Conservation (phyloP, 345 rosid species). For the Populus tremula region DNA sequence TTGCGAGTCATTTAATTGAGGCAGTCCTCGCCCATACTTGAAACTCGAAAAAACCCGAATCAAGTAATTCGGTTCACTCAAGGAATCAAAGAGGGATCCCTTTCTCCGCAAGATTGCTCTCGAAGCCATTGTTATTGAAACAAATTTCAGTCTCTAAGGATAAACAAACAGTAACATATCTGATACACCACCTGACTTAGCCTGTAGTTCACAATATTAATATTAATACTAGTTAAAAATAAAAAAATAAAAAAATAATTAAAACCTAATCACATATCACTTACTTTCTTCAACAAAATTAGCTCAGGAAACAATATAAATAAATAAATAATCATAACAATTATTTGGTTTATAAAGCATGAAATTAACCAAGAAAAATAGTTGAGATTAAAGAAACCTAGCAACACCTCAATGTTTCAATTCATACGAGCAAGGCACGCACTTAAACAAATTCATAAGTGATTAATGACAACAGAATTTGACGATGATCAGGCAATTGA, state of each 20-base stretch:
- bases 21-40: constrained; percentile 27
- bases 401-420: background rate
- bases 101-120: constrained; percentile 58
- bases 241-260: background rate
- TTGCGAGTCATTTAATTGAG: constrained; percentile 19
- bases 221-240: background rate
- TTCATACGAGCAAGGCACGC: background rate
- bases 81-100: constrained; percentile 35
- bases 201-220: constrained; percentile 4
- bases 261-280: background rate
- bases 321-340: background rate
- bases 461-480: background rate
- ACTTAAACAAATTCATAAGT: background rate
- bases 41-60: constrained; percentile 39
- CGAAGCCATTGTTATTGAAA: constrained; percentile 55
- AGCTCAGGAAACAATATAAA: background rate
- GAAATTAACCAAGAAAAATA: background rate
- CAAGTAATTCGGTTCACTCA: constrained; percentile 35
- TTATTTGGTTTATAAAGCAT: background rate
- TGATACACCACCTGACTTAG: constrained; percentile 25
- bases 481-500: background rate
- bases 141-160: constrained; percentile 7
- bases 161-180: constrained; percentile 6
- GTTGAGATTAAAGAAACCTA: background rate
- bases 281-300: background rate